Percentiles rank a stretch among this genome's conserved stretches.
These are phyloP conservation scores for Anisogramma anomala DNA, from an alignment of 2,329 filamentous ascomycete genomes.

Conservation along the genomic window DNA sequence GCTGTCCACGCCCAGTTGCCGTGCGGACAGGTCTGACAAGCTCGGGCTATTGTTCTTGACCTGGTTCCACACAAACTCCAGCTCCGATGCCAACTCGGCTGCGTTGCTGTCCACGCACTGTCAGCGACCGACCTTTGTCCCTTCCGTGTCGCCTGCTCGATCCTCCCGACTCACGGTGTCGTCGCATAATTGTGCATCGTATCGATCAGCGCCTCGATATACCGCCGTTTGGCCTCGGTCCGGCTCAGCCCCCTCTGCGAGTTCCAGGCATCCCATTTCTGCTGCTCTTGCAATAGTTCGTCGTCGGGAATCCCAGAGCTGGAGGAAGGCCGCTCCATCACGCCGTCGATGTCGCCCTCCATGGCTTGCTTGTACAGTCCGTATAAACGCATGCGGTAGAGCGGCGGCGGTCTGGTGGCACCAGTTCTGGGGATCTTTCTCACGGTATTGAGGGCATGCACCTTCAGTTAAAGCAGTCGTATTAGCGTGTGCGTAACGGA, in stretches of 20 bases:
- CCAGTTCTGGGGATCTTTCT: conserved; percentile 95
- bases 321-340: conserved; percentile 69
- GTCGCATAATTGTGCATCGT: conserved; percentile 96
- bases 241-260: conserved; percentile 69
- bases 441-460: conserved; percentile 92
- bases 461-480: too few species aligned
- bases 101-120: conserved; percentile 48
- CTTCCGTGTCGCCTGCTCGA: not conserved
- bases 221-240: conserved; percentile 87
- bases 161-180: conserved; percentile 48
- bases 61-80: conserved; percentile 99
- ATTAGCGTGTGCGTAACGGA: too few species aligned
- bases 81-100: conserved; percentile 74
- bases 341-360: conserved; percentile 92
- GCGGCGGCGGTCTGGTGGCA: conserved; percentile 72
- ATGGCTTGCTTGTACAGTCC: conserved; percentile 98
- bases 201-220: conserved; percentile 87
- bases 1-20: conserved; percentile 27
- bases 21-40: conserved; percentile 47
- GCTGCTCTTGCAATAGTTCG: conserved; percentile 47
- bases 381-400: conserved; percentile 83
- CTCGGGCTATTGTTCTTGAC: conserved; percentile 75
- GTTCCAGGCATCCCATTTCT: conserved; percentile 93
- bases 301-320: conserved; percentile 36
- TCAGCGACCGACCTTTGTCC: conserved; percentile 1